phyloP scores from a whole-genome alignment of 1,139 yeast species.

The Suhomyces guaymorum region DNA sequence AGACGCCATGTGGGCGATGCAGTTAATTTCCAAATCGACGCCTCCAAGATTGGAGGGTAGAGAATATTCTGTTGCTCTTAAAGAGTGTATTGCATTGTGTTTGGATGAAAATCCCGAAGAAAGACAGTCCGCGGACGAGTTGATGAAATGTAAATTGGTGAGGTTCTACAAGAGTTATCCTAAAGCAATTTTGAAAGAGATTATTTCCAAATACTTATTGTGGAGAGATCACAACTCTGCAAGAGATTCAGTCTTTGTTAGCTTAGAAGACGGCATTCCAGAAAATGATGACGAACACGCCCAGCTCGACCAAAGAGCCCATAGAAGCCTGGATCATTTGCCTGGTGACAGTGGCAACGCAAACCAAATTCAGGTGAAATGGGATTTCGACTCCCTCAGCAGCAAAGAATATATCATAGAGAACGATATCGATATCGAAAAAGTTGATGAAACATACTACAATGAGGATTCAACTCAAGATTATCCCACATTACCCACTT shows the following conservation, averaged over 20 bases:
- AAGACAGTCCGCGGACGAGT: constrained; percentile 83
- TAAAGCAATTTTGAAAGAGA: constrained; percentile 64
- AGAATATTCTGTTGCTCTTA: constrained; percentile 70
- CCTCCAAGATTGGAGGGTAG: constrained; percentile 95
- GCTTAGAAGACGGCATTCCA: constrained; percentile 34
- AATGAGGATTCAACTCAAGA: constrained; percentile 30
- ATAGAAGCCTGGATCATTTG: constrained; percentile 3
- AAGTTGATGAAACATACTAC: constrained; percentile 40
- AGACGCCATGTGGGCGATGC: constrained; percentile 94
- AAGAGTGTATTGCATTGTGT: constrained; percentile 89
- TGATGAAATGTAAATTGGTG: constrained; percentile 72
- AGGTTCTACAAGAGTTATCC: constrained; percentile 60
- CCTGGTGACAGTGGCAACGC: constrained; percentile 20
- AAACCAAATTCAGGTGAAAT: constrained; percentile 62
- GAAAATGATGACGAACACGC: constrained; percentile 8
- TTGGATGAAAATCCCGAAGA: constrained; percentile 91
- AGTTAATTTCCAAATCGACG: constrained; percentile 84
- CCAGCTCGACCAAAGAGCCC: constrained; percentile 2
- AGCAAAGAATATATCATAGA: constrained; percentile 71
- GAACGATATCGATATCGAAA: constrained; percentile 56
- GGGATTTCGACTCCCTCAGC: constrained; percentile 84
- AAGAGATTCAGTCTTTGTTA: constrained; percentile 49
- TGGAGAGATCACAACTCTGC: constrained; percentile 70
- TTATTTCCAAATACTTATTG: constrained; percentile 73
- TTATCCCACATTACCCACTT: constrained; percentile 34